Evolutionary conservation across 495 filamentous ascomycete species (phyloP).

Genomic region (Podospora appendiculata): DNA sequence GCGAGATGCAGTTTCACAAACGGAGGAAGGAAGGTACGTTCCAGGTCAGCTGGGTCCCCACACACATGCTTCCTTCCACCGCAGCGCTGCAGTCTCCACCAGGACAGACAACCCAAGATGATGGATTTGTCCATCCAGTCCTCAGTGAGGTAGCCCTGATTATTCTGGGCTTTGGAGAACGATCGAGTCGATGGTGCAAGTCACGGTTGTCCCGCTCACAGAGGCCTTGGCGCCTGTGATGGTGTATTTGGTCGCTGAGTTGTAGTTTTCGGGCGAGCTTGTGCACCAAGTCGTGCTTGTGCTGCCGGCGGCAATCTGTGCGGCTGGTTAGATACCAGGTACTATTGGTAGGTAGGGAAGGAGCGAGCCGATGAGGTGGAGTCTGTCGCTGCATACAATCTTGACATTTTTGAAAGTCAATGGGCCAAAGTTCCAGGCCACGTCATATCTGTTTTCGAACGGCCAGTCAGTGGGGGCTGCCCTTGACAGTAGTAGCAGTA

Average conservation of each 20-base stretch:
- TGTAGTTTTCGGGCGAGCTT: conserved; percentile 27
- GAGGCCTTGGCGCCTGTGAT: conserved; percentile 19
- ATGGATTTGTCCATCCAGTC: too few relatives aligned
- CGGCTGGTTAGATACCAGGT: not conserved
- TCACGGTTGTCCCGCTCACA: conserved; percentile 24
- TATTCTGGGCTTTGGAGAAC: conserved; percentile 15
- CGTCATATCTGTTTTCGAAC: conserved; percentile 11
- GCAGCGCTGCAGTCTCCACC: too few relatives aligned
- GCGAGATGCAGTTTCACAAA: too few relatives aligned
- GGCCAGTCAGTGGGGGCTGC: too few relatives aligned
- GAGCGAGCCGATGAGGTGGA: too few relatives aligned
- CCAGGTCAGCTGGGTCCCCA: too few relatives aligned
- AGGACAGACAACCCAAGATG: too few relatives aligned
- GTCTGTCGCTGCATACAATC: conserved; percentile 20
- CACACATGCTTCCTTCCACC: too few relatives aligned
- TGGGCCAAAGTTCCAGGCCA: conserved; percentile 30
- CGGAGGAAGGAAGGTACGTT: too few relatives aligned
- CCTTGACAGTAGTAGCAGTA: not conserved
- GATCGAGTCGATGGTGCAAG: conserved; percentile 25
- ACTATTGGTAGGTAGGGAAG: not conserved
- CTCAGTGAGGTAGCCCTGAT: not conserved
- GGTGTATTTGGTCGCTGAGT: conserved; percentile 24
- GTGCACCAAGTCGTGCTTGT: conserved; percentile 24
- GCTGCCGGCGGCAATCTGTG: conserved; percentile 14
- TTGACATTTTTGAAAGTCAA: conserved; percentile 30